Conservation (phyloP, 208 protist species). For the Crithidia sp. region DNA sequence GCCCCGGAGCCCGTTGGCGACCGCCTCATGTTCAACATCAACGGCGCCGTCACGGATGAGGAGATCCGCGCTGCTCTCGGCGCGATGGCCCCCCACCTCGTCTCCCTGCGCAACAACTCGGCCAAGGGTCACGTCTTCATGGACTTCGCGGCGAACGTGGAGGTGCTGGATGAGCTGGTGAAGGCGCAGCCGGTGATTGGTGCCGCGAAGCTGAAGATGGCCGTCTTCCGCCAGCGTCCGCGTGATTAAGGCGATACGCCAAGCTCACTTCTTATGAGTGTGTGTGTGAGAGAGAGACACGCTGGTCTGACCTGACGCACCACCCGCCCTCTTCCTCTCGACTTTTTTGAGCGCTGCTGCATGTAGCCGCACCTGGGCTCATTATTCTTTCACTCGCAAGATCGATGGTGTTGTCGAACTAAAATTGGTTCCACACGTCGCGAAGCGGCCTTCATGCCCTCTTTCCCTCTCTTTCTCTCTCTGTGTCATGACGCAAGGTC, state of each 20-base stretch:
- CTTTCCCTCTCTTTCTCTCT: too few relatives aligned
- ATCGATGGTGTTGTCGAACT: too few relatives aligned
- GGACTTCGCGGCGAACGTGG: constrained; percentile 80
- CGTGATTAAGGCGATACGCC: constrained; percentile 39
- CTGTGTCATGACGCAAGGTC: too few relatives aligned
- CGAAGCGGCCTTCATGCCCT: too few relatives aligned
- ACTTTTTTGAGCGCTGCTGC: too few relatives aligned
- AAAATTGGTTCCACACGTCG: too few relatives aligned
- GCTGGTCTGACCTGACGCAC: neutral
- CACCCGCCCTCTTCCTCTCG: too few relatives aligned
- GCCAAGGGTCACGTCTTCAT: constrained; percentile 81
- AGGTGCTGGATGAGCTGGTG: constrained; percentile 60
- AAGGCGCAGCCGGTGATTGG: constrained; percentile 54
- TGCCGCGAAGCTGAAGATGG: constrained; percentile 59
- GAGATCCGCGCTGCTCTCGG: constrained; percentile 80
- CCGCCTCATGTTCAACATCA: constrained; percentile 88
- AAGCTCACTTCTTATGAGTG: neutral
- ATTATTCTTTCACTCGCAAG: too few relatives aligned
- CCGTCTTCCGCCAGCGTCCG: constrained; percentile 74
- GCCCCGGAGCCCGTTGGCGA: constrained; percentile 59
- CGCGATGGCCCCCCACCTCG: constrained; percentile 48
- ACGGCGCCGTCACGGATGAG: constrained; percentile 70
- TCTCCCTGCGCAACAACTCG: constrained; percentile 88
- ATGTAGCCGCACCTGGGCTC: too few relatives aligned
- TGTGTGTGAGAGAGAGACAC: neutral